A percentile compares a stretch with the other conserved stretches of the same genome.
Evolutionary conservation across 1,284 basidiomycete species (phyloP).

Genomic region (Sanghuangporus baumii): DNA sequence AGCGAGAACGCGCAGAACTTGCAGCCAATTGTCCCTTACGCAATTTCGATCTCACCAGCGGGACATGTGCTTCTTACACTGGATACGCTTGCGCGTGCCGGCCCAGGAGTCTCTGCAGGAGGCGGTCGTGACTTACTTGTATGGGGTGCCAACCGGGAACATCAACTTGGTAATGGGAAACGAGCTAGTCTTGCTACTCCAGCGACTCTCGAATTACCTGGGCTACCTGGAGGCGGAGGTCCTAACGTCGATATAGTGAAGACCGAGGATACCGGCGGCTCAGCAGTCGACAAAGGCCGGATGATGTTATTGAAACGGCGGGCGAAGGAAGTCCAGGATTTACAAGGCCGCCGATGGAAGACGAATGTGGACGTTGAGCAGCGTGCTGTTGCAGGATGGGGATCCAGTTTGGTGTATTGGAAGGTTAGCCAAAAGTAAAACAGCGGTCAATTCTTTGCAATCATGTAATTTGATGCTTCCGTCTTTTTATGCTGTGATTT

Average conservation of each 20-base stretch:
- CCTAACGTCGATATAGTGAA: constrained; percentile 3
- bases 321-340: constrained; percentile 54
- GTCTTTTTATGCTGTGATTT: background rate
- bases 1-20: constrained; percentile 58
- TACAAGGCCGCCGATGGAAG: constrained; percentile 63
- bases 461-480: background rate
- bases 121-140: constrained; percentile 57
- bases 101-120: constrained; percentile 29
- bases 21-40: constrained; percentile 64
- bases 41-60: constrained; percentile 68
- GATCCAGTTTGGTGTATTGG: constrained; percentile 72
- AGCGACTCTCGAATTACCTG: constrained; percentile 43
- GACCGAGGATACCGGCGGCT: constrained; percentile 10
- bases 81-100: constrained; percentile 52
- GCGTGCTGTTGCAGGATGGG: constrained; percentile 54
- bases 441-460: background rate
- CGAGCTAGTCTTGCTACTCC: constrained; percentile 71
- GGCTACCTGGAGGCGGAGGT: constrained; percentile 4
- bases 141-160: constrained; percentile 70
- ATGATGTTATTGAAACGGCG: constrained; percentile 49
- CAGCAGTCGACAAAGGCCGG: constrained; percentile 36
- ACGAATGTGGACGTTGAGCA: constrained; percentile 66
- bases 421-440: constrained; percentile 38
- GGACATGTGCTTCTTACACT: constrained; percentile 78
- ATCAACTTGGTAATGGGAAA: constrained; percentile 84